These are phyloP conservation scores for Verticillium nonalfalfae DNA, from an alignment of 2,329 filamentous ascomycete genomes.

Conservation along the genomic window DNA sequence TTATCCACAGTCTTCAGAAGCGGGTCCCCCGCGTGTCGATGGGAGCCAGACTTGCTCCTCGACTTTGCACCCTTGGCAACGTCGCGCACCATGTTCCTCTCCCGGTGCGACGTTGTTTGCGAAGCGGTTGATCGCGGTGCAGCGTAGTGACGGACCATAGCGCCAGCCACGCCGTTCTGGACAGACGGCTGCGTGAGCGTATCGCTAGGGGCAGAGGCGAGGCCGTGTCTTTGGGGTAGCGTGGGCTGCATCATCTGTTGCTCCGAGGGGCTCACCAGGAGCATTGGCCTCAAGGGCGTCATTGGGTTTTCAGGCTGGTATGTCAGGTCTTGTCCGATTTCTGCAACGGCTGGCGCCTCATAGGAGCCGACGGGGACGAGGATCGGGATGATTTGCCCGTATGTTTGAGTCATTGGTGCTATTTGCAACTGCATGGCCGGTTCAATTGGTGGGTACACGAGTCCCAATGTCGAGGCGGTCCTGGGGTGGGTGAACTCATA, in stretches of 20 bases:
- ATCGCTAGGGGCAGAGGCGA: no score
- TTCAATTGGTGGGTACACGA: neutral
- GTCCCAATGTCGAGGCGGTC: neutral
- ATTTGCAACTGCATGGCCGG: neutral
- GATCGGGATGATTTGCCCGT: neutral
- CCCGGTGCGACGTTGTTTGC: neutral
- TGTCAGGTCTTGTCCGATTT: no score
- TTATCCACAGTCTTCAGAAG: neutral
- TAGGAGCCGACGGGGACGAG: neutral
- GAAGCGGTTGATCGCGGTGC: neutral
- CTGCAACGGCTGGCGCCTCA: no score
- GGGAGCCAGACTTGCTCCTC: neutral
- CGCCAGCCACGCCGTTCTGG: neutral
- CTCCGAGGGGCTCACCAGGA: no score
- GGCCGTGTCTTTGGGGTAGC: no score
- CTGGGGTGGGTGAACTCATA: neutral
- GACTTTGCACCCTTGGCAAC: neutral
- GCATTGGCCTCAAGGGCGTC: no score
- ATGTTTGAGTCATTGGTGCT: neutral
- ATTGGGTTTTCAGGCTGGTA: no score
- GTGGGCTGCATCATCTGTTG: no score
- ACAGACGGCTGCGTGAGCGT: neutral
- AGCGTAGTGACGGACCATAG: neutral
- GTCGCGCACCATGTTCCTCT: neutral
- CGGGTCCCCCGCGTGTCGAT: neutral